Conservation (phyloP, 179 eudicot genomes). For the Corrigiola litoralis region DNA sequence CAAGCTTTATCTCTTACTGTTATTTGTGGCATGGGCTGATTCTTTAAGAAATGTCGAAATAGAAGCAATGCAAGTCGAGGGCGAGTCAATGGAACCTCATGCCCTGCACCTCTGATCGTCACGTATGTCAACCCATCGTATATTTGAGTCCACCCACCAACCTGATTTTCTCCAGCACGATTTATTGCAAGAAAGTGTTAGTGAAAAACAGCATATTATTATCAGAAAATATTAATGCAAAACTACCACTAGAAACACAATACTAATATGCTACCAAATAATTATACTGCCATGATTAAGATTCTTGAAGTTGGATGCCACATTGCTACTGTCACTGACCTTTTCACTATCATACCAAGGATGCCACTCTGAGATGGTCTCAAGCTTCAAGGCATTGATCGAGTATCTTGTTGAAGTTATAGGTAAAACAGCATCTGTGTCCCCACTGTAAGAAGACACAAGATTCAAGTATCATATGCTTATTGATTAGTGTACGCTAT, state of each 20-base stretch:
- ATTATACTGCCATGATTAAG: background rate
- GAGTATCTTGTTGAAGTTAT: conserved; percentile 37
- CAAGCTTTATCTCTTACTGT: conserved; percentile 11
- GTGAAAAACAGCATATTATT: no score
- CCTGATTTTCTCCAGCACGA: conserved; percentile 12
- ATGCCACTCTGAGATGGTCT: conserved; percentile 33
- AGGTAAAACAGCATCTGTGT: conserved; percentile 37
- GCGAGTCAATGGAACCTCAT: conserved; percentile 31
- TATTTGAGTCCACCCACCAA: conserved; percentile 34
- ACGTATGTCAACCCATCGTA: conserved; percentile 34
- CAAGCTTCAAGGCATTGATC: conserved; percentile 30
- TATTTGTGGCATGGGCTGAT: conserved; percentile 33
- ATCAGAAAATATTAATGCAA: no score
- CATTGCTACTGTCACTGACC: conserved; percentile 24
- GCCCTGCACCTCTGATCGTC: conserved; percentile 35
- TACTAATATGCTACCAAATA: no score
- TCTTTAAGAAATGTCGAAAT: conserved; percentile 26
- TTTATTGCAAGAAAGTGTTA: no score
- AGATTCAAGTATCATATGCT: background rate
- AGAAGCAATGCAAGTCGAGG: conserved; percentile 26
- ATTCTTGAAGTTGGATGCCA: background rate
- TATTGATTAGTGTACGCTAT: background rate
- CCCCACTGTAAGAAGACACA: conserved; percentile 21
- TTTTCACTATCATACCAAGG: conserved; percentile 35
- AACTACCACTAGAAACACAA: no score